Percentiles rank a stretch among this genome's conserved stretches.
Conservation (phyloP, 2,329 filamentous ascomycete species). For the Furcasterigmium furcatum region DNA sequence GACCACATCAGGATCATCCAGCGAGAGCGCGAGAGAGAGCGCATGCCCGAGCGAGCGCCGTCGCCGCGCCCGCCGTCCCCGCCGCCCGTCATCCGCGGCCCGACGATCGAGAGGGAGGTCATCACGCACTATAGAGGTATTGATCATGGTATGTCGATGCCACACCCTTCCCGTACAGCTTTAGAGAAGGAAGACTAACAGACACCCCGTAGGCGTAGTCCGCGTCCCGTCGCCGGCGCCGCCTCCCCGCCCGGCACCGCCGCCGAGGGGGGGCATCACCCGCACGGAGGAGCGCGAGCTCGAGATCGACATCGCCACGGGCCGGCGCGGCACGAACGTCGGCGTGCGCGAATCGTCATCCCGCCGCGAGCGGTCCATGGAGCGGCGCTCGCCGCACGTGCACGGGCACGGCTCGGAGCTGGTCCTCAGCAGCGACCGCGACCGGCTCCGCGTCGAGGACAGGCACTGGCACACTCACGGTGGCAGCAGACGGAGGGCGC, state of each 20-base stretch:
- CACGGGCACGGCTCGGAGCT: slow-evolving; percentile 59
- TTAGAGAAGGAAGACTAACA: no score
- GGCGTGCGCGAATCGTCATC: slow-evolving; percentile 45
- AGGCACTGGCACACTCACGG: slow-evolving; percentile 29
- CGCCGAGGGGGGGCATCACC: slow-evolving; percentile 34
- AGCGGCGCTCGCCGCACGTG: slow-evolving; percentile 35
- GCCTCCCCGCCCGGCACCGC: slow-evolving; percentile 45
- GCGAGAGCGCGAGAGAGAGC: slow-evolving; percentile 37
- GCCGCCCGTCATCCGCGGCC: slow-evolving; percentile 68
- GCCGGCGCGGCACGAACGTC: slow-evolving; percentile 52
- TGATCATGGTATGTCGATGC: slow-evolving; percentile 67
- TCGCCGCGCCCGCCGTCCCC: slow-evolving; percentile 53
- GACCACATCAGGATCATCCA: slow-evolving; percentile 49
- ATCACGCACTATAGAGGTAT: slow-evolving; percentile 87
- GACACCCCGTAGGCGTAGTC: slow-evolving; percentile 37
- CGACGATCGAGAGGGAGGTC: slow-evolving; percentile 82
- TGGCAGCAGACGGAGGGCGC: slow-evolving; percentile 43
- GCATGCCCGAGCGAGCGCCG: slow-evolving; percentile 32
- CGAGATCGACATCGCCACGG: slow-evolving; percentile 60
- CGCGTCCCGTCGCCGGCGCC: slow-evolving; percentile 44
- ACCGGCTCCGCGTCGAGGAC: slow-evolving; percentile 42
- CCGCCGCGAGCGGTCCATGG: slow-evolving; percentile 30
- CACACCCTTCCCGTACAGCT: neutral
- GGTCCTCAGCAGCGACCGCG: slow-evolving; percentile 55
- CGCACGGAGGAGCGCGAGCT: slow-evolving; percentile 48